These are phyloP conservation scores for Starmerella apis DNA, from an alignment of 805 yeast genomes.

Conservation along the genomic window DNA sequence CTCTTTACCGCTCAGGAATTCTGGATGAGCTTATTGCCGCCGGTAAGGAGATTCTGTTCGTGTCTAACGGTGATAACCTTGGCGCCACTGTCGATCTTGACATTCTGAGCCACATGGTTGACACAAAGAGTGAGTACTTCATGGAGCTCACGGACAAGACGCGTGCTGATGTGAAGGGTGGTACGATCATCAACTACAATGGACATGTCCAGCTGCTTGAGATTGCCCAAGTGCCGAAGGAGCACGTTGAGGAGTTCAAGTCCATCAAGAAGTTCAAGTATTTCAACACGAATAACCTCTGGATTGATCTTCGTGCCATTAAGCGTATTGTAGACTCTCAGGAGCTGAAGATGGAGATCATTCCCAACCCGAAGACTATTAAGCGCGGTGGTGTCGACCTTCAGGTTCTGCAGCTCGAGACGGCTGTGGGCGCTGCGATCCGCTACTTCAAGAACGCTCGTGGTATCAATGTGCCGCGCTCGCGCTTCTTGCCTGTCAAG, in stretches of 20 bases:
- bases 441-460: slow-evolving; percentile 90
- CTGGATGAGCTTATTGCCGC: slow-evolving; percentile 77
- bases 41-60: slow-evolving; percentile 91
- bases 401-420: slow-evolving; percentile 88
- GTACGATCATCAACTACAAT: slow-evolving; percentile 91
- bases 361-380: slow-evolving; percentile 85
- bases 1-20: slow-evolving; percentile 80
- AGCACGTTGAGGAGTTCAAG: slow-evolving; percentile 95
- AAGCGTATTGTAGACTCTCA: slow-evolving; percentile 81
- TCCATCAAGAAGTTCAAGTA: slow-evolving; percentile 95
- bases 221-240: slow-evolving; percentile 97
- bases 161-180: slow-evolving; percentile 98
- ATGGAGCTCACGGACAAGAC: slow-evolving; percentile 99
- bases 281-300: slow-evolving; percentile 94
- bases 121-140: slow-evolving; percentile 82
- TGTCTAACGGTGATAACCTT: slow-evolving; percentile 94
- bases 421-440: slow-evolving; percentile 98
- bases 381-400: slow-evolving; percentile 65
- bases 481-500: slow-evolving; percentile 95
- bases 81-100: slow-evolving; percentile 95
- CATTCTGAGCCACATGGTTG: slow-evolving; percentile 85
- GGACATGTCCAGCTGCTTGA: slow-evolving; percentile 90
- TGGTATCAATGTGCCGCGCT: slow-evolving; percentile 97
- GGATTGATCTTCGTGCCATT: slow-evolving; percentile 92
- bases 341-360: slow-evolving; percentile 80